Evolutionary conservation across 768 basidiomycete species (phyloP).

Genomic region (Pholiota molesta): DNA sequence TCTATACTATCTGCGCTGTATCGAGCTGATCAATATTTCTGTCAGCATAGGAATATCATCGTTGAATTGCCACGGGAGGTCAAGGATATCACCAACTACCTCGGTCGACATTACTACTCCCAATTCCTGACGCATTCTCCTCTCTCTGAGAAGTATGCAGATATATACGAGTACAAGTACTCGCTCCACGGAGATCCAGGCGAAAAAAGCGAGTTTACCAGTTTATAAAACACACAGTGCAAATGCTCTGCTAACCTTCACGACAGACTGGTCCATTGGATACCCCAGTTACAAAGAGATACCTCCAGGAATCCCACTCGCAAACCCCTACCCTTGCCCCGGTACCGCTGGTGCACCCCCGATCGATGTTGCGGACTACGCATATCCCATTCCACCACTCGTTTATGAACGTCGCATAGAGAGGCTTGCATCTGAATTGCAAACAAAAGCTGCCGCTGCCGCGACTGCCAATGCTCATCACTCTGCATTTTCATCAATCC

Average conservation of each 20-base stretch:
- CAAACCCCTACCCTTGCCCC: constrained; percentile 3
- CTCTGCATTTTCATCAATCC: too few species aligned
- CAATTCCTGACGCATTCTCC: constrained; percentile 19
- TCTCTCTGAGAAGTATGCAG: constrained; percentile 18
- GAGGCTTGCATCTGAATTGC: not conserved
- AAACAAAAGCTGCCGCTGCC: not conserved
- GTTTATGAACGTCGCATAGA: not conserved
- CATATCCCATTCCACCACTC: not conserved
- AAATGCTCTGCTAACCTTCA: not conserved
- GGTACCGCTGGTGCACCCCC: not conserved
- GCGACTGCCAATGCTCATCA: too few species aligned
- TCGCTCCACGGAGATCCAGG: constrained; percentile 27
- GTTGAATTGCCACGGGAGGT: constrained; percentile 32
- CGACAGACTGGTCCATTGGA: constrained; percentile 8
- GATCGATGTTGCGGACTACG: constrained; percentile 5
- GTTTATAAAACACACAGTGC: not conserved
- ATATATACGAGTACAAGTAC: constrained; percentile 36
- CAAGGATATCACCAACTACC: constrained; percentile 23
- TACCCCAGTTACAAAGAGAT: constrained; percentile 11
- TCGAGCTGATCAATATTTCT: not conserved
- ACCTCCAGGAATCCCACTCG: not conserved
- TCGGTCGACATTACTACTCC: constrained; percentile 29
- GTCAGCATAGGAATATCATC: constrained; percentile 34
- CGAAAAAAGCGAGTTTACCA: constrained; percentile 18
- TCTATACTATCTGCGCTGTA: not conserved